A percentile compares a stretch with the other conserved stretches of the same genome.
These are phyloP conservation scores for Candida ponderosae DNA, from an alignment of 805 yeast genomes.

Conservation along the genomic window DNA sequence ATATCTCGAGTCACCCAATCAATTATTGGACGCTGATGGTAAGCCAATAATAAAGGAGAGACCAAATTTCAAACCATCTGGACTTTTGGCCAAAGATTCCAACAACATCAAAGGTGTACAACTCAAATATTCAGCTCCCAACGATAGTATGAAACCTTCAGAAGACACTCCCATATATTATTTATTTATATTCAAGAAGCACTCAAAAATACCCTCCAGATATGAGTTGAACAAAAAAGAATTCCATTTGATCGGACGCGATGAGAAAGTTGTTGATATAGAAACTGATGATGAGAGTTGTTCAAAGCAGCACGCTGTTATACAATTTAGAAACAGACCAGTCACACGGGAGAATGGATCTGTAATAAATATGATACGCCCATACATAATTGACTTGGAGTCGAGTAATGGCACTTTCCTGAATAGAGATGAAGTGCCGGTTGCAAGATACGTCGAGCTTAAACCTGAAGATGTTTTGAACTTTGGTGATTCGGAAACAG, in stretches of 20 bases:
- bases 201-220: slow-evolving; percentile 16
- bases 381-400: slow-evolving; percentile 38
- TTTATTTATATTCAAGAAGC: slow-evolving; percentile 22
- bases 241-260: slow-evolving; percentile 29
- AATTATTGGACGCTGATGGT: not conserved
- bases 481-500: slow-evolving; percentile 28
- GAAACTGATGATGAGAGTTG: slow-evolving; percentile 27
- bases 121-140: slow-evolving; percentile 31
- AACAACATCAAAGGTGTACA: slow-evolving; percentile 25
- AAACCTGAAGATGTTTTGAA: slow-evolving; percentile 30
- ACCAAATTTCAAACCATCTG: slow-evolving; percentile 33
- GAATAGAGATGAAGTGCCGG: slow-evolving; percentile 31
- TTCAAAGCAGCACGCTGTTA: slow-evolving; percentile 41
- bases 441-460: slow-evolving; percentile 34
- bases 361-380: slow-evolving; percentile 7
- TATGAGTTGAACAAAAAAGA: slow-evolving; percentile 20
- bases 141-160: slow-evolving; percentile 25
- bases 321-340: slow-evolving; percentile 30
- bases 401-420: slow-evolving; percentile 39
- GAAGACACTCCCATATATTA: slow-evolving; percentile 15
- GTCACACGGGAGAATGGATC: not conserved
- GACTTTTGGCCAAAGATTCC: slow-evolving; percentile 33
- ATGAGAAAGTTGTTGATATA: slow-evolving; percentile 27
- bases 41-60: slow-evolving; percentile 7
- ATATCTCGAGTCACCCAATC: no score